Percentiles rank a stretch among this genome's conserved stretches.
Evolutionary conservation across 2,329 filamentous ascomycete species (phyloP).

Genomic region (Leptographium radiaticola): DNA sequence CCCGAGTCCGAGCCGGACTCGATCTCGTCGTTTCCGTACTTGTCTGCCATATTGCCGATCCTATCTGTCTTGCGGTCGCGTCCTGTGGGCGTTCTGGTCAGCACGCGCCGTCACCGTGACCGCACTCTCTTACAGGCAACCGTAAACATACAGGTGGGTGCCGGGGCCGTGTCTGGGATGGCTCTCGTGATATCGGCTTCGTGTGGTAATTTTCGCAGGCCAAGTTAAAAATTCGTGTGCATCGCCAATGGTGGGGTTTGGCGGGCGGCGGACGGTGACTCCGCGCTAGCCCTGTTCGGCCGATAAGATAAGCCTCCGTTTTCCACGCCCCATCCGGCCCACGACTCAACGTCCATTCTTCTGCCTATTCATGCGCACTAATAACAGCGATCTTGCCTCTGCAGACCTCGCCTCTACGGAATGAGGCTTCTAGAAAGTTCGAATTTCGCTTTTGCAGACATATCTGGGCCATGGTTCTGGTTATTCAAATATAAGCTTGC

Average conservation of each 20-base stretch:
- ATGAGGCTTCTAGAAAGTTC: no score
- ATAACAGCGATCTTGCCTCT: no score
- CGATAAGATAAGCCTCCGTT: conserved; percentile 6
- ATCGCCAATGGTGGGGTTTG: conserved; percentile 11
- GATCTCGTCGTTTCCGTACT: conserved; percentile 58
- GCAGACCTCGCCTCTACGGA: no score
- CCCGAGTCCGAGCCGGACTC: conserved; percentile 57
- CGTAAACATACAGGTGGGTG: background rate
- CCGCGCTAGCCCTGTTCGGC: conserved; percentile 7
- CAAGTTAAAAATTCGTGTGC: conserved; percentile 13
- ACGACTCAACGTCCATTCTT: no score
- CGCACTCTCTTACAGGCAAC: background rate
- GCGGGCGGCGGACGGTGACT: conserved; percentile 5
- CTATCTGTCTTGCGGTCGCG: background rate
- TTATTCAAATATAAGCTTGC: no score
- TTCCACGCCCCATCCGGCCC: background rate
- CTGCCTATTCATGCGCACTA: no score
- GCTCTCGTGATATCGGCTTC: background rate
- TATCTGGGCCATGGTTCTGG: no score
- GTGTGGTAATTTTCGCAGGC: background rate
- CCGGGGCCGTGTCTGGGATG: background rate
- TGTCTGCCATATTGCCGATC: conserved; percentile 36
- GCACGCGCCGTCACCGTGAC: background rate
- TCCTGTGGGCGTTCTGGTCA: background rate
- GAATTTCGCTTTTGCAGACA: no score